A percentile compares a stretch with the other conserved stretches of the same genome.
phyloP scores from a whole-genome alignment of 345 rosid genomes.

The Eucalyptus guilfoylei region DNA sequence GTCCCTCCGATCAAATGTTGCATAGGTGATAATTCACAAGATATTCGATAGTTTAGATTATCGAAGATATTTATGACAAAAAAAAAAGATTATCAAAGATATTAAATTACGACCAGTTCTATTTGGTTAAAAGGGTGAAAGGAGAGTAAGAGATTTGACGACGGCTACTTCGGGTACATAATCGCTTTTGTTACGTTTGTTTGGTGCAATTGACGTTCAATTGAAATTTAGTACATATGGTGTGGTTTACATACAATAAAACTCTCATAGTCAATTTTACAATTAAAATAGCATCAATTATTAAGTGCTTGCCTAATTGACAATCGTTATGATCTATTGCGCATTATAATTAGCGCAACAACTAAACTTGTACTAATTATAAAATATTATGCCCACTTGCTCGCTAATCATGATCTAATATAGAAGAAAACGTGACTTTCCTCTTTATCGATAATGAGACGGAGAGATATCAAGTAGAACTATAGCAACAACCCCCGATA shows the following conservation, averaged over 20 bases:
- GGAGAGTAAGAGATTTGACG: not conserved
- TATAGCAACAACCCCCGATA: not conserved
- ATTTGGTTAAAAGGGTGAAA: not conserved
- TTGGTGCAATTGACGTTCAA: not conserved
- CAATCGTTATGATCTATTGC: not conserved
- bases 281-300: no score
- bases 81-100: not conserved
- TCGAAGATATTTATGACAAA: not conserved
- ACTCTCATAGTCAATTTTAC: not conserved
- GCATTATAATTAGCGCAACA: not conserved
- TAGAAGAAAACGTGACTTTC: not conserved
- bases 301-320: no score
- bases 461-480: not conserved
- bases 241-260: not conserved
- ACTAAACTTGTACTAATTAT: not conserved
- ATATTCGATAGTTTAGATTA: not conserved
- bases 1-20: no score
- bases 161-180: not conserved
- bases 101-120: no score
- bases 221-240: not conserved
- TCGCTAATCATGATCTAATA: no score
- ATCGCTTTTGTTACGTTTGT: not conserved
- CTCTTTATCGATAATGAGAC: not conserved
- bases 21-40: not conserved
- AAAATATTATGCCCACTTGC: not conserved